Base-by-base conservation (phyloP, 495 filamentous ascomycete species). In the Tuber melanosporum region DNA sequence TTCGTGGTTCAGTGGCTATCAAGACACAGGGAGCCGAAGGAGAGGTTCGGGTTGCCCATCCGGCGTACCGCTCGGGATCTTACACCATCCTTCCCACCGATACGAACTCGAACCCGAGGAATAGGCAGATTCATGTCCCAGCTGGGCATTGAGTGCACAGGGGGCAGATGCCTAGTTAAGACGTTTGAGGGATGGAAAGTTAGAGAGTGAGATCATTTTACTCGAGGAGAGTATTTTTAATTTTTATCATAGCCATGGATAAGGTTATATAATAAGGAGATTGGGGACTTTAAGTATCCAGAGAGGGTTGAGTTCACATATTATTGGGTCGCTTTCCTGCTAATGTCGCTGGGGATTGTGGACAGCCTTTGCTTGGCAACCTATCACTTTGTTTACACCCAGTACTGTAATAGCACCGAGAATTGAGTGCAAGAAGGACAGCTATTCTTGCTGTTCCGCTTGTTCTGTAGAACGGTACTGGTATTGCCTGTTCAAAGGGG, bases 21-120 rank as follows among this genome's bases (percentile, higher is more conserved):
- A 91, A 92, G 72, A 96, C 98, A 76, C 92, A 95, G 84, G 94
- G 94, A 36, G 91, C 91, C 10, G 88, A 90, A 71, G 95, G 95
- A 62, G 95, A 97, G 85, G 92, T 97, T 78, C 92, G 94, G 79
- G 91, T 32, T 44, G 87, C 89, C 78, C 91, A 90, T 41, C 91
- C 91, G 9, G 88, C 92, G 0, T 97, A 88, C 87, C 88, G 89
- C 20, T 95, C 94, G 19, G 84, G 85, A 47, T 83, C 86, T 46
- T 95, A 92, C 83, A 89, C 88, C 19, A 83, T 95, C 71, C 85
- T 90, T 66, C 85, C 85, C 81, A 85, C 84, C 79, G 86, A 84
- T 71, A 84, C 83, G 66, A 86, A 80, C 22, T 85, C 84, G 78
- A 82, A 84, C 73, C 83, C 89, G 5, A 87, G 90, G 80, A 88